These are phyloP conservation scores for Chaetomidium leptoderma DNA, from an alignment of 495 filamentous ascomycete species.

Conservation along the genomic window DNA sequence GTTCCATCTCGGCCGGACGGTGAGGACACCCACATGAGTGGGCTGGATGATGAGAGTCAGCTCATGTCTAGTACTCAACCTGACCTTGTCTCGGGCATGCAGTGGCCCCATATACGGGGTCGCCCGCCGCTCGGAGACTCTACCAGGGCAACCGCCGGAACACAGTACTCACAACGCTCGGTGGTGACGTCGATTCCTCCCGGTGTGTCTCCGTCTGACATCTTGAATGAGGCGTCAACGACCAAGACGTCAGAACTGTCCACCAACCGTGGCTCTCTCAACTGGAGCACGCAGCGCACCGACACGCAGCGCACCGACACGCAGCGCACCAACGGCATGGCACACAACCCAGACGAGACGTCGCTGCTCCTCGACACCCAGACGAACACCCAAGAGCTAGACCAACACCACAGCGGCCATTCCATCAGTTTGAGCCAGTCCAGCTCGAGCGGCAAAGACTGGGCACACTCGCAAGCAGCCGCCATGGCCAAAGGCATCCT, in stretches of 20 bases:
- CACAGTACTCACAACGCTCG: constrained; percentile 61
- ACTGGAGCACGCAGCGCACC: constrained; percentile 61
- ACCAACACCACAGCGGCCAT: constrained; percentile 14
- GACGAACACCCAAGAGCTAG: constrained; percentile 15
- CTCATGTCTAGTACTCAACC: constrained; percentile 29
- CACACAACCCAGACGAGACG: constrained; percentile 37
- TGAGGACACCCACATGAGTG: constrained; percentile 56
- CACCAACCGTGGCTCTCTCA: constrained; percentile 46
- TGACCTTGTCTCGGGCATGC: constrained; percentile 35
- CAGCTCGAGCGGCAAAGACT: constrained; percentile 40
- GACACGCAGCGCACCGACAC: constrained; percentile 68
- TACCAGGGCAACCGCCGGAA: constrained; percentile 37
- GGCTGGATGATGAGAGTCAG: constrained; percentile 53
- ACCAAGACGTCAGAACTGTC: constrained; percentile 75
- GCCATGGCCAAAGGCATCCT: constrained; percentile 42
- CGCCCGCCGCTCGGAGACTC: constrained; percentile 25
- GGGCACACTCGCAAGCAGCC: constrained; percentile 51
- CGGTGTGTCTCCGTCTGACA: constrained; percentile 69
- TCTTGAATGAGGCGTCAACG: constrained; percentile 81
- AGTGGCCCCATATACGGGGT: constrained; percentile 15
- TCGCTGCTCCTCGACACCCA: constrained; percentile 61
- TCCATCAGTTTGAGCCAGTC: constrained; percentile 26
- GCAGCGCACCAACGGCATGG: constrained; percentile 56
- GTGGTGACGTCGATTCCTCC: constrained; percentile 69
- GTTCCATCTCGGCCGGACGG: constrained; percentile 50